Conservation (phyloP, 129 eudicot species). For the Lonicera japonica region DNA sequence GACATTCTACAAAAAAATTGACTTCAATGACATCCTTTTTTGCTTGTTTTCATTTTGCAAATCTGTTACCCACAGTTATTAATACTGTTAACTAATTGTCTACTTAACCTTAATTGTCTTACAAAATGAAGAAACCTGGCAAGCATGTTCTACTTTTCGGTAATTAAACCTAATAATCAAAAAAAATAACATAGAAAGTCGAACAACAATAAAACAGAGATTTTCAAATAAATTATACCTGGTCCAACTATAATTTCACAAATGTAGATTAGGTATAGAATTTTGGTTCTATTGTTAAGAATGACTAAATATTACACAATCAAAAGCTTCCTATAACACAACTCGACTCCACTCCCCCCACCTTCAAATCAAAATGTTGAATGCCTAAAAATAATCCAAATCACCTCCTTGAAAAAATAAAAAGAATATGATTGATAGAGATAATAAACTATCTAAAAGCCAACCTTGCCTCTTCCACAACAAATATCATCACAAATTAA, state of each 20-base stretch:
- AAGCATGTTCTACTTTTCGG: no score
- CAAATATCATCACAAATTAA: neutral
- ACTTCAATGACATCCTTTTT: no score
- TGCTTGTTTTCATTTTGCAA: no score
- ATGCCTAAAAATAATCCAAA: neutral
- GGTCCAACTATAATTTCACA: neutral
- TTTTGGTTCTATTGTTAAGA: neutral
- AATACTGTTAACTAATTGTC: no score
- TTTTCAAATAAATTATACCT: neutral
- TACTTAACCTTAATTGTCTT: no score
- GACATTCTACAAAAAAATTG: no score
- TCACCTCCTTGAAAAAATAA: neutral
- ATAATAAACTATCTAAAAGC: neutral
- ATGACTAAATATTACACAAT: slow-evolving; percentile 5
- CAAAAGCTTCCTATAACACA: neutral
- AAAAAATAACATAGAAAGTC: no score
- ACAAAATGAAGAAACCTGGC: no score
- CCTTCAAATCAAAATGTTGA: neutral
- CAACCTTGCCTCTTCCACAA: neutral
- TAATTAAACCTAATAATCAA: no score
- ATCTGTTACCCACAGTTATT: no score
- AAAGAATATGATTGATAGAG: neutral
- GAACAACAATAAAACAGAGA: neutral
- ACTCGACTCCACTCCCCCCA: neutral
- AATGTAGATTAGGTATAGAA: neutral